Evolutionary conservation across 169 alveolate genomes (phyloP).

Genomic region (Babesia microti): DNA sequence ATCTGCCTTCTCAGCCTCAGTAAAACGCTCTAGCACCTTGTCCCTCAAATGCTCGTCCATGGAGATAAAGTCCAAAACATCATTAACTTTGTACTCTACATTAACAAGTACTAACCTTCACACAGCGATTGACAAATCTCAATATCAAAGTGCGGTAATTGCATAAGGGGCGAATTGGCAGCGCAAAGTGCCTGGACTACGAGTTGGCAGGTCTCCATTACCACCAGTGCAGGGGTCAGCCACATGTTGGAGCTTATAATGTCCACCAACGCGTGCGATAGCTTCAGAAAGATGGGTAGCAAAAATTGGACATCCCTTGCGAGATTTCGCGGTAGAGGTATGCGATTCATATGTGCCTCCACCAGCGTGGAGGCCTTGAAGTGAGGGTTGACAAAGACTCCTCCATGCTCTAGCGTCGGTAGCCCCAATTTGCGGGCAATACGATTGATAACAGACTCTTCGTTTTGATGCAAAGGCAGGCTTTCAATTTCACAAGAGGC

Average conservation of each 20-base stretch:
- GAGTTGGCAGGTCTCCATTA: conserved; percentile 95
- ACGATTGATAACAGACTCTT: conserved; percentile 44
- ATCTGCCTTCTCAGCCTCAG: conserved; percentile 62
- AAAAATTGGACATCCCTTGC: conserved; percentile 63
- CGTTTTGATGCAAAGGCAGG: conserved; percentile 21
- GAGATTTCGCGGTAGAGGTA: conserved; percentile 67
- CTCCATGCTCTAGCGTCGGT: conserved; percentile 24
- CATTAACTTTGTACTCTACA: conserved; percentile 72
- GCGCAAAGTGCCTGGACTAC: conserved; percentile 89
- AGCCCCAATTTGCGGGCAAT: conserved; percentile 32
- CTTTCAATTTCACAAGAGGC: conserved; percentile 54
- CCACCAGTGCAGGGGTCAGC: conserved; percentile 84
- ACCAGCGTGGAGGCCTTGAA: conserved; percentile 12
- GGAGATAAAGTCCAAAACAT: conserved; percentile 84
- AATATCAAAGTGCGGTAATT: conserved; percentile 80
- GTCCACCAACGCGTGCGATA: conserved; percentile 94
- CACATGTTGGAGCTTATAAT: conserved; percentile 89
- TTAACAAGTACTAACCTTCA: too few relatives aligned
- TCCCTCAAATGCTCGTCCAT: conserved; percentile 91
- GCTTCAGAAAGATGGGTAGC: conserved; percentile 62
- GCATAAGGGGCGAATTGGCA: conserved; percentile 74
- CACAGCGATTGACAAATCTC: too few relatives aligned
- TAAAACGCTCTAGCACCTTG: conserved; percentile 59
- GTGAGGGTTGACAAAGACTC: conserved; percentile 14
- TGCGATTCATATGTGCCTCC: conserved; percentile 87